Evolutionary conservation across 164 flowering plant genomes (phyloP).

Genomic region (Magnolia sinica): DNA sequence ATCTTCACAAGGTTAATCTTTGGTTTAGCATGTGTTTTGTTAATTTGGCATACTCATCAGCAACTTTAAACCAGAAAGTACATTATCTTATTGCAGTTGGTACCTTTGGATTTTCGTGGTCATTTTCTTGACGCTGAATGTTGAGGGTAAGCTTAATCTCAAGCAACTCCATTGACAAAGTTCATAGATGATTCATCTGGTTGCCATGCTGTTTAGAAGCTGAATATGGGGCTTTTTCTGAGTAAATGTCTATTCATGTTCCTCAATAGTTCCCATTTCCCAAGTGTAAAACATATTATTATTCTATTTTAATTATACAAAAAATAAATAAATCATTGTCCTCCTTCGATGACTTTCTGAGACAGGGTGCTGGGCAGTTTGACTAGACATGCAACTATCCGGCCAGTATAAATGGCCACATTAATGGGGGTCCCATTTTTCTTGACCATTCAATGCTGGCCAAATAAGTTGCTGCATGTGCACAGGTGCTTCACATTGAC

Average conservation of each 20-base stretch:
- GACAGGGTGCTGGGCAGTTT: too few relatives aligned
- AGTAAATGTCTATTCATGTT: background rate
- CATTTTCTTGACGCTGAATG: constrained; percentile 71
- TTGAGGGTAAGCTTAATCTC: constrained; percentile 49
- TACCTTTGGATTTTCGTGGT: constrained; percentile 83
- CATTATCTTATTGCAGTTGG: constrained; percentile 41
- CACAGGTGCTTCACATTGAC: too few relatives aligned
- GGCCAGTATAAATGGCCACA: too few relatives aligned
- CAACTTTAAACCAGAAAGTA: background rate
- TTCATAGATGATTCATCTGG: background rate
- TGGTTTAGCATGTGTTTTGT: background rate
- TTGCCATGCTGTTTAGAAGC: background rate
- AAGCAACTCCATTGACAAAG: background rate
- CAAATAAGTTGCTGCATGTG: too few relatives aligned
- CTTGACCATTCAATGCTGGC: too few relatives aligned
- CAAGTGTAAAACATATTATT: background rate
- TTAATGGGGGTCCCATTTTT: too few relatives aligned
- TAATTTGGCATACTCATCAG: background rate
- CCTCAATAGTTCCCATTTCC: background rate
- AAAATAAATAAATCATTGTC: too few relatives aligned
- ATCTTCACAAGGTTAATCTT: background rate
- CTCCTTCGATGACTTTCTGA: too few relatives aligned
- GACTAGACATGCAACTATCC: too few relatives aligned
- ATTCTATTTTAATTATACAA: background rate
- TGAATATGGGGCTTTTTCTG: background rate